Evolutionary conservation across 2,329 filamentous ascomycete species (phyloP).

Genomic region (Cercospora sp.): DNA sequence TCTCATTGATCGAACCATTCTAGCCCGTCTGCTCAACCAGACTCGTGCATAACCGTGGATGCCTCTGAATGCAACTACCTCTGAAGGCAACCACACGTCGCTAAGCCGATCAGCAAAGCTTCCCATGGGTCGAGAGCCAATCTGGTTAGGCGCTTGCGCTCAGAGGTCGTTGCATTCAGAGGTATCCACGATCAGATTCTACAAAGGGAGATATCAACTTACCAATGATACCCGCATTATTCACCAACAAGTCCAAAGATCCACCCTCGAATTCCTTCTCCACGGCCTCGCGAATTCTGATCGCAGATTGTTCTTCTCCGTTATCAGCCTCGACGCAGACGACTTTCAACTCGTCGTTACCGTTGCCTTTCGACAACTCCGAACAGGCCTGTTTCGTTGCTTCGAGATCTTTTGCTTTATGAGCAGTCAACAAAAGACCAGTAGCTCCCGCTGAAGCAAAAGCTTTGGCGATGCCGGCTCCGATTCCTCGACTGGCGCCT

Average conservation of each 20-base stretch:
- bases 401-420: conserved; percentile 28
- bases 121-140: no score
- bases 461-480: conserved; percentile 35
- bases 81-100: no score
- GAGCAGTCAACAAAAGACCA: conserved; percentile 35
- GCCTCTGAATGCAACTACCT: no score
- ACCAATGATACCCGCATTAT: conserved; percentile 20
- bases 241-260: conserved; percentile 19
- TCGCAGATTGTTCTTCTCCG: not conserved
- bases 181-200: no score
- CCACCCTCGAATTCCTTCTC: conserved; percentile 3
- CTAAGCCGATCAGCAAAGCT: no score
- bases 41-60: no score
- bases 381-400: conserved; percentile 25
- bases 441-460: conserved; percentile 37
- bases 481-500: conserved; percentile 39
- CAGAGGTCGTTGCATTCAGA: no score
- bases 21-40: not conserved
- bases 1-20: not conserved
- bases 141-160: no score
- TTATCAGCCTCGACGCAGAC: conserved; percentile 1
- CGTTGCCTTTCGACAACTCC: not conserved
- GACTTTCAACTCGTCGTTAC: not conserved
- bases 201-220: no score
- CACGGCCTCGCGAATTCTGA: not conserved